A percentile compares a stretch with the other conserved stretches of the same genome.
These are phyloP conservation scores for Cutaneotrichosporon curvatum DNA, from an alignment of 1,284 basidiomycete species.

Conservation along the genomic window DNA sequence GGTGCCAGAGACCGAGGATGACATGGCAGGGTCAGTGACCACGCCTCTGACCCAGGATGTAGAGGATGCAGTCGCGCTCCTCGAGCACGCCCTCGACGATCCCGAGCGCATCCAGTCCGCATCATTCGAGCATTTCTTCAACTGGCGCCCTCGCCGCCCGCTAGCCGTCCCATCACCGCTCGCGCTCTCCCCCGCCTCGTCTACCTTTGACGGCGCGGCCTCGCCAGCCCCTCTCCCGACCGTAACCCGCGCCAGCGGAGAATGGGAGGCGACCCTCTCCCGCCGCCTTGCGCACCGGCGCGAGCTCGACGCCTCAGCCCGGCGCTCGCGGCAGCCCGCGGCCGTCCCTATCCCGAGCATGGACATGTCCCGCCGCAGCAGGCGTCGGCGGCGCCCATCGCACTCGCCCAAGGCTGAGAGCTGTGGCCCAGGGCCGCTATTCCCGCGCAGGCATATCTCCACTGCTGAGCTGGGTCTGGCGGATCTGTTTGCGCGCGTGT, in stretches of 20 bases:
- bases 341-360: not conserved
- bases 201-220: constrained; percentile 8
- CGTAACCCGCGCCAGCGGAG: constrained; percentile 33
- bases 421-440: constrained; percentile 8
- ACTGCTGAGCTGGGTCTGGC: constrained; percentile 5
- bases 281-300: constrained; percentile 35
- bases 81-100: constrained; percentile 10
- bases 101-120: constrained; percentile 1
- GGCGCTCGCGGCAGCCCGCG: constrained; percentile 1
- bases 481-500: constrained; percentile 9
- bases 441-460: constrained; percentile 2
- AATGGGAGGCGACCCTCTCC: constrained; percentile 39
- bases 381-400: not conserved
- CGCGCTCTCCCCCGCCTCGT: constrained; percentile 15
- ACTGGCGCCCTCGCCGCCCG: constrained; percentile 17
- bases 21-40: not conserved
- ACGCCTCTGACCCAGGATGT: constrained; percentile 2
- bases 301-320: constrained; percentile 15
- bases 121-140: constrained; percentile 21
- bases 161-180: constrained; percentile 2
- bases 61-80: constrained; percentile 2
- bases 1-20: not conserved
- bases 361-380: not conserved
- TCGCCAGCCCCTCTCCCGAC: constrained; percentile 29
- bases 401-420: constrained; percentile 1